Evolutionary conservation across 176 grass and related monocot species (phyloP), one percentile per base, ranked within the genome.

Genomic region (Phoenix roebelenii): DNA sequence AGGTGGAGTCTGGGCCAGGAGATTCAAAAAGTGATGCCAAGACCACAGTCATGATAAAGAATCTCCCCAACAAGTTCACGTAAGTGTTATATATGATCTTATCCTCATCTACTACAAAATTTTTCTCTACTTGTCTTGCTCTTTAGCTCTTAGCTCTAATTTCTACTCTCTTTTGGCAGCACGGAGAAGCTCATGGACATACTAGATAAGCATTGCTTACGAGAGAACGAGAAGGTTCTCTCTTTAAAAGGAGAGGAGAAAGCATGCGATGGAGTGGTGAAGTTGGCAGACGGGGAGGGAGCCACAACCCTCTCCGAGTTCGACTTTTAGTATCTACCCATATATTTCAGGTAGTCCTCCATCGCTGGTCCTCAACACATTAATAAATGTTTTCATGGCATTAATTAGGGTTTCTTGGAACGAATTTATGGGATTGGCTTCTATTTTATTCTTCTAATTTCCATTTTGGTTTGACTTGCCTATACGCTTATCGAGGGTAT

Each of bases 291-390:
- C 0, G 35, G 32, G 0, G 59, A 64, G 1, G 19, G 28, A 24
- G 64, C 28, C 0, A 22, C 35, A 44, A 12, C 59, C 15, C 59
- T n/a, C 5, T 83, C 82, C 1, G 76, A 71, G 52, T 81, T 86
- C 16, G 85, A 89, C 10, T 95, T 83, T 23, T 64, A 89, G 16
- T 95, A 95, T 70, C 25, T 95, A 16, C 80, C 85, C 0, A 61
- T 95, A 0, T 85, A 95, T 35, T 95, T 95, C 68, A 15, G 61
- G 85, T 86, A 25, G 7, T 0, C 3, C 3, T 25, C 49, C 49
- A 0, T 18, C 1, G 4, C 15, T 14, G 4, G 22, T 65, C 0
- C 1, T 44, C 9, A 7, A 14, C 7, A 9, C 35, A 14, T 10
- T 44, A 44, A 44, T 44, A 44, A 44, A 44, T 44, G 28, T 30